Conservation (phyloP, 305 asterid genomes). For the Solanum hybrid region DNA sequence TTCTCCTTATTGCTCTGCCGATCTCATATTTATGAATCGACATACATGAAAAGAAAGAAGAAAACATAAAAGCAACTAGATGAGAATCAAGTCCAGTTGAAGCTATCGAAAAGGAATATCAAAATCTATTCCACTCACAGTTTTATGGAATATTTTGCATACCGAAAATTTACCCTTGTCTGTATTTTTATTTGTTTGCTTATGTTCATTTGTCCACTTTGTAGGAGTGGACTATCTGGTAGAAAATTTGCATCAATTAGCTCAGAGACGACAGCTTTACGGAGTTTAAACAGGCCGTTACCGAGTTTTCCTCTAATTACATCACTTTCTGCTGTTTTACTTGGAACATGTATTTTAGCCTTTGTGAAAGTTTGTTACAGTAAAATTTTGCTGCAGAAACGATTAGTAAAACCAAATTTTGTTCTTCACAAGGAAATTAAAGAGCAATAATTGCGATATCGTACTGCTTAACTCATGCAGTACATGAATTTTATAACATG, state of each 20-base stretch:
- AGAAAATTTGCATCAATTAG: constrained; percentile 73
- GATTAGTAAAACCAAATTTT: constrained; percentile 11
- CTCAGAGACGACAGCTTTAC: constrained; percentile 24
- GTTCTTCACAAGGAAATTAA: constrained; percentile 13
- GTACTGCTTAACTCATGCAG: background rate
- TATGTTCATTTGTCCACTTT: constrained; percentile 12
- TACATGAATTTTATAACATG: background rate
- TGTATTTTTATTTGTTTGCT: background rate
- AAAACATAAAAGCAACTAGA: background rate
- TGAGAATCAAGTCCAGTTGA: background rate
- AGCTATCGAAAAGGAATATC: background rate
- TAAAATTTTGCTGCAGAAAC: constrained; percentile 20
- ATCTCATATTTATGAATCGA: background rate
- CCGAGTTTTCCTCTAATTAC: constrained; percentile 24
- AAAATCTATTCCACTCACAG: background rate
- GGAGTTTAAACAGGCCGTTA: constrained; percentile 21
- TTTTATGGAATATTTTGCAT: background rate
- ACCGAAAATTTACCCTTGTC: background rate
- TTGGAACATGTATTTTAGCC: constrained; percentile 28
- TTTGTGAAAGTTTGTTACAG: constrained; percentile 28
- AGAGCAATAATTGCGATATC: constrained; percentile 13
- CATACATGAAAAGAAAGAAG: background rate
- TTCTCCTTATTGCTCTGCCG: background rate
- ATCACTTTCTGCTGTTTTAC: constrained; percentile 31
- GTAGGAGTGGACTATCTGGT: constrained; percentile 54